These are phyloP conservation scores for Botrytis deweyae DNA, from an alignment of 2,329 filamentous ascomycete genomes.

Conservation along the genomic window DNA sequence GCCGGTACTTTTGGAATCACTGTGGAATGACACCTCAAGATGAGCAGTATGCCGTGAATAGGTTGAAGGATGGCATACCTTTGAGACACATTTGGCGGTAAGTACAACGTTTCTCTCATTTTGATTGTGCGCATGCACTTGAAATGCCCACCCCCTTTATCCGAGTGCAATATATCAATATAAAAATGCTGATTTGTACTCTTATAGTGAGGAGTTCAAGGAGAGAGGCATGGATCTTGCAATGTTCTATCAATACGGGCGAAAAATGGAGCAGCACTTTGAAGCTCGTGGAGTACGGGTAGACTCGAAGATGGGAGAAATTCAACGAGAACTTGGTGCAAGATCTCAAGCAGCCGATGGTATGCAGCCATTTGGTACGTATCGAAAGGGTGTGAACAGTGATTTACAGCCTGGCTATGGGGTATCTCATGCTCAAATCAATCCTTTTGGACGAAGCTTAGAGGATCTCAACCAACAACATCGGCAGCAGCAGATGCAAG, in stretches of 20 bases:
- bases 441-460: neutral
- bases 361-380: constrained; percentile 13
- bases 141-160: neutral
- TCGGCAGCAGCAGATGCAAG: neutral
- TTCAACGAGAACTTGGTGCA: constrained; percentile 3
- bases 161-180: neutral
- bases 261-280: constrained; percentile 9
- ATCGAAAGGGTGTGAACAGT: neutral
- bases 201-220: constrained; percentile 17
- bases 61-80: constrained; percentile 11
- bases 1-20: constrained; percentile 11
- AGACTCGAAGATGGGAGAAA: constrained; percentile 15
- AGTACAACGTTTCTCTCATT: neutral
- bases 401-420: neutral
- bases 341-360: constrained; percentile 17
- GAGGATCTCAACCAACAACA: neutral
- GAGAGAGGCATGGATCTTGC: constrained; percentile 4
- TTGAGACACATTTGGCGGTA: constrained; percentile 20
- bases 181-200: neutral
- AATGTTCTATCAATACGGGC: constrained; percentile 8
- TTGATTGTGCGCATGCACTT: neutral
- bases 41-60: constrained; percentile 8
- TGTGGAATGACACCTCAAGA: constrained; percentile 18
- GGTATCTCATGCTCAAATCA: no score
- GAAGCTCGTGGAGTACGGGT: neutral